Evolutionary conservation across 2,329 filamentous ascomycete species (phyloP).

Genomic region (Scedosporium minutisporum): DNA sequence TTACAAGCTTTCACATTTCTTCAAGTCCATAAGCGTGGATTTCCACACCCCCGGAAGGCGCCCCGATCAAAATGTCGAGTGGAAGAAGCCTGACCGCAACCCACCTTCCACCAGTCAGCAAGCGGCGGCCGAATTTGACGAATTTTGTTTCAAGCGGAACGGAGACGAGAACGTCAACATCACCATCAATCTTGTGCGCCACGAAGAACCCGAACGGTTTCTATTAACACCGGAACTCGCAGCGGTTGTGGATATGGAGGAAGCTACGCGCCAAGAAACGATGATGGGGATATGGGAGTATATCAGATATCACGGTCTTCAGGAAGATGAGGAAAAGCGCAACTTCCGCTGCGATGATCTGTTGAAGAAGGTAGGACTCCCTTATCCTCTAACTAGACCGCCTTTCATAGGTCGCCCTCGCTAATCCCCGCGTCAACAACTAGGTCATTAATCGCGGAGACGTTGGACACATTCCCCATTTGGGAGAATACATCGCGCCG

Average conservation of each 20-base stretch:
- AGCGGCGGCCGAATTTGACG: conserved; percentile 73
- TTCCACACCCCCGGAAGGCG: conserved; percentile 52
- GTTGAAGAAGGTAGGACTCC: conserved; percentile 56
- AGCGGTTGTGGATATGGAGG: conserved; percentile 74
- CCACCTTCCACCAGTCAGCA: conserved; percentile 37
- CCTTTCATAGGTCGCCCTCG: conserved; percentile 15
- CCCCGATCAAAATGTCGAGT: conserved; percentile 58
- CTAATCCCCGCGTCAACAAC: not conserved
- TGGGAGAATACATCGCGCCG: conserved; percentile 68
- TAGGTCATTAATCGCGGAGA: conserved; percentile 68
- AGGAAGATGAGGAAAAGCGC: conserved; percentile 91
- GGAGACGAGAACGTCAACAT: conserved; percentile 90
- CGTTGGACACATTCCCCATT: conserved; percentile 72
- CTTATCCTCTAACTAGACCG: not conserved
- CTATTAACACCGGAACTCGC: conserved; percentile 69
- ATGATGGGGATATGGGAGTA: conserved; percentile 95
- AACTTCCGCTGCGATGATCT: conserved; percentile 84
- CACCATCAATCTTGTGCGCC: conserved; percentile 73
- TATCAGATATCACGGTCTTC: conserved; percentile 71
- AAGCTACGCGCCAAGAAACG: conserved; percentile 79
- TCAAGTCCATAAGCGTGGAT: conserved; percentile 68
- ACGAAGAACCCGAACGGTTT: conserved; percentile 80
- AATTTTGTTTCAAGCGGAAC: conserved; percentile 81
- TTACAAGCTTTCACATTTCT: conserved; percentile 65
- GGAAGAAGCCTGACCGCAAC: conserved; percentile 68